Evolutionary conservation across 495 filamentous ascomycete species (phyloP).

Genomic region (Eremomyces bilateralis): DNA sequence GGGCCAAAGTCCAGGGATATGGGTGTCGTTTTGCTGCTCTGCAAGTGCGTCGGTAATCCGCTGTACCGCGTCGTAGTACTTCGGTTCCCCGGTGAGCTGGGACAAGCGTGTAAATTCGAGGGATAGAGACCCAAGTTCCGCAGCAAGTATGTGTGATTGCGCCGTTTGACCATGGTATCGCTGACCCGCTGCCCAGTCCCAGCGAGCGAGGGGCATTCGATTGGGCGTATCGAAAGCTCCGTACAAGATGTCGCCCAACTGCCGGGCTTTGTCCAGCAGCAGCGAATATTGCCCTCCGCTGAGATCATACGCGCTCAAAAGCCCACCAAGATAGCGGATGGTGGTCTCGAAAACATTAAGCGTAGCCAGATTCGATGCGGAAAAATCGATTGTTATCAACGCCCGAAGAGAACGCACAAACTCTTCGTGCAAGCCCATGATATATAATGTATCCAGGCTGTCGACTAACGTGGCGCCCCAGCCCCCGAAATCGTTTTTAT

Average conservation of each 20-base stretch:
- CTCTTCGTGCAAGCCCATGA: constrained; percentile 20
- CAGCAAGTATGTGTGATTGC: constrained; percentile 13
- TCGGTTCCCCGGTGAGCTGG: constrained; percentile 17
- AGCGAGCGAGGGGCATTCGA: constrained; percentile 15
- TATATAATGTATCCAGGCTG: constrained; percentile 18
- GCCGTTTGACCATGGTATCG: no score
- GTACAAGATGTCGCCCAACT: constrained; percentile 23
- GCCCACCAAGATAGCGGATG: constrained; percentile 28
- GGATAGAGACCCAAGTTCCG: constrained; percentile 18
- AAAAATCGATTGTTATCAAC: constrained; percentile 18
- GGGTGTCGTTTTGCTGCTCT: constrained; percentile 14
- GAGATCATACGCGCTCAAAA: constrained; percentile 29
- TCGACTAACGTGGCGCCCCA: constrained; percentile 21
- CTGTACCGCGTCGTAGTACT: constrained; percentile 21
- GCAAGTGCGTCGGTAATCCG: constrained; percentile 16
- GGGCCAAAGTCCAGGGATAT: constrained; percentile 20
- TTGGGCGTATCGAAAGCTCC: constrained; percentile 23
- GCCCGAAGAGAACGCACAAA: constrained; percentile 16
- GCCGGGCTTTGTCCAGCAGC: constrained; percentile 19
- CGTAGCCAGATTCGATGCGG: constrained; percentile 6
- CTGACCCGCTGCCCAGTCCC: constrained; percentile 5
- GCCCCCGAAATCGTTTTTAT: constrained; percentile 18
- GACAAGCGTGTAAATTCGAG: constrained; percentile 22
- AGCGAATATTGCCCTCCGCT: constrained; percentile 18
- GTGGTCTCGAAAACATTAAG: constrained; percentile 29